These are phyloP conservation scores for Blastocystis sp. DNA, from an alignment of 352 stramenopile genomes.

Conservation along the genomic window DNA sequence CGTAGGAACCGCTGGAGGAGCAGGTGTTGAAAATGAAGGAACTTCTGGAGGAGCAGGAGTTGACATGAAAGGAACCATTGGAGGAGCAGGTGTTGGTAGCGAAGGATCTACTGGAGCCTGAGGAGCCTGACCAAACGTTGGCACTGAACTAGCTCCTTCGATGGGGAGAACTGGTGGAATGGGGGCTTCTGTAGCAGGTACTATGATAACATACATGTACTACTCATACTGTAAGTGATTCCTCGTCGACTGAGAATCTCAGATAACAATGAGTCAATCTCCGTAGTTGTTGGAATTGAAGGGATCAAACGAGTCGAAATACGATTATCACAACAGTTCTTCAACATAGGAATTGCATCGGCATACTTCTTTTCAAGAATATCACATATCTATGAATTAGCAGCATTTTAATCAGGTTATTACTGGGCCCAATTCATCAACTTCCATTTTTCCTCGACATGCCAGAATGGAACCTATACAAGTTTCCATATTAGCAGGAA, in stretches of 20 bases:
- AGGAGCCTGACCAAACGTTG: too few species aligned
- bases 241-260: not conserved
- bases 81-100: too few species aligned
- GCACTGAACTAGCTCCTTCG: too few species aligned
- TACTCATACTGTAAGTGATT: not conserved
- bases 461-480: slow-evolving; percentile 6
- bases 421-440: not conserved
- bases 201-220: not conserved
- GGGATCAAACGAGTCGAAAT: not conserved
- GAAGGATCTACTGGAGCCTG: too few species aligned
- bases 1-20: too few species aligned
- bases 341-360: not conserved
- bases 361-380: slow-evolving; percentile 2
- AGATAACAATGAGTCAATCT: not conserved
- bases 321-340: not conserved
- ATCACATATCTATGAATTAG: not conserved
- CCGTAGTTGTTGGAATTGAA: not conserved
- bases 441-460: not conserved
- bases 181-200: not conserved
- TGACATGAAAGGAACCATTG: too few species aligned
- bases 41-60: too few species aligned
- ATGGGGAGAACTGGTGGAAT: too few species aligned
- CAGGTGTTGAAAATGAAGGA: too few species aligned
- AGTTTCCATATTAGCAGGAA: slow-evolving; percentile 3
- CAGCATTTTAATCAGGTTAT: not conserved